phyloP scores from a whole-genome alignment of 352 stramenopile genomes.

The Peronospora tabacina region DNA sequence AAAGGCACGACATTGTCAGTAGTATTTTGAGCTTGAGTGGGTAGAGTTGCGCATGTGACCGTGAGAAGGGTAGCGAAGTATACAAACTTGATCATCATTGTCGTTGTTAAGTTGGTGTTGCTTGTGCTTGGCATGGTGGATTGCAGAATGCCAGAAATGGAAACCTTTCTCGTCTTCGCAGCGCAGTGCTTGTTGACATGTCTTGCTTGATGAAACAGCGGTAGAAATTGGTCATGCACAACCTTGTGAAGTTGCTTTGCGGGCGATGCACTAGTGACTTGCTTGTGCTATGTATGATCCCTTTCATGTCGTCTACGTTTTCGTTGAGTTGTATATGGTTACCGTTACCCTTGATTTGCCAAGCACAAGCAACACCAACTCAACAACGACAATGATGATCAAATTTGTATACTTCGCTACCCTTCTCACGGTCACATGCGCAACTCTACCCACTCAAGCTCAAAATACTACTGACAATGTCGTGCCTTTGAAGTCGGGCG shows the following conservation, averaged over 20 bases:
- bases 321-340: no score
- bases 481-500: background rate
- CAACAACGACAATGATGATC: background rate
- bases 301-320: no score
- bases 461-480: background rate
- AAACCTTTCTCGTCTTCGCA: background rate
- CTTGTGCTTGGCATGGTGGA: background rate
- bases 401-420: background rate
- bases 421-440: background rate
- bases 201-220: background rate
- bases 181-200: no score
- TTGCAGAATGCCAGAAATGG: background rate
- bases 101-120: background rate
- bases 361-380: background rate
- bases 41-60: background rate
- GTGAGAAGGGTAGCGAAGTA: background rate
- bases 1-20: background rate
- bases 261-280: no score
- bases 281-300: no score
- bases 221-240: background rate
- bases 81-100: background rate
- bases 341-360: no score
- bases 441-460: background rate
- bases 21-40: background rate
- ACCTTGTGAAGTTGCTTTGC: no score